Percentiles rank a stretch among this genome's conserved stretches.
Evolutionary conservation across 805 yeast species (phyloP).

Genomic region (Sugiyamaella lignohabitans): DNA sequence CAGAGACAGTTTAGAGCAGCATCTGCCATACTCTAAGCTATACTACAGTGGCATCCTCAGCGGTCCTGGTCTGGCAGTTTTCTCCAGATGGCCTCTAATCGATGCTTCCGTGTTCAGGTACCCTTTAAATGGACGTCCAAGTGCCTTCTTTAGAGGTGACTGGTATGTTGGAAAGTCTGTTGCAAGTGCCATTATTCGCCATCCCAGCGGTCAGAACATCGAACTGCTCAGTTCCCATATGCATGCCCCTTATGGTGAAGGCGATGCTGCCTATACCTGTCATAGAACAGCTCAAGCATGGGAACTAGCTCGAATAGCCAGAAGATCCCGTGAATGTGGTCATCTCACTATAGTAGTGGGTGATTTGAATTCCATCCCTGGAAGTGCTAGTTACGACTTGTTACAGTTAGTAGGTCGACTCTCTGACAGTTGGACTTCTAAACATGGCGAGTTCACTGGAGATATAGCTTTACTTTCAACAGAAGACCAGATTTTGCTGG

Average conservation of each 20-base stretch:
- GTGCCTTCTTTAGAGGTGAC: conserved; percentile 91
- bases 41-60: conserved; percentile 80
- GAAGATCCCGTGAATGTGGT: conserved; percentile 60
- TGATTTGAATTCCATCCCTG: conserved; percentile 86
- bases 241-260: conserved; percentile 93
- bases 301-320: conserved; percentile 73
- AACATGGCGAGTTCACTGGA: conserved; percentile 44
- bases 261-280: conserved; percentile 85
- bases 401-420: conserved; percentile 64
- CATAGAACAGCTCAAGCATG: conserved; percentile 95
- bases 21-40: conserved; percentile 58
- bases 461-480: conserved; percentile 37
- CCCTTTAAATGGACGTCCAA: conserved; percentile 90
- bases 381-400: conserved; percentile 70
- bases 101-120: conserved; percentile 74
- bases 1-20: conserved; percentile 36
- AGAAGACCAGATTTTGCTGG: conserved; percentile 55
- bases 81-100: conserved; percentile 78
- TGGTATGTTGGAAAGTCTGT: conserved; percentile 95
- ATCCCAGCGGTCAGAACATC: conserved; percentile 43
- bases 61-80: conserved; percentile 87
- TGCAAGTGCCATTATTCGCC: conserved; percentile 62
- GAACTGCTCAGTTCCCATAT: conserved; percentile 87
- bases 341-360: conserved; percentile 87
- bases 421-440: conserved; percentile 74